Base-by-base conservation (phyloP, 2,329 filamentous ascomycete species). In the Berkeleyomyces rouxiae region DNA sequence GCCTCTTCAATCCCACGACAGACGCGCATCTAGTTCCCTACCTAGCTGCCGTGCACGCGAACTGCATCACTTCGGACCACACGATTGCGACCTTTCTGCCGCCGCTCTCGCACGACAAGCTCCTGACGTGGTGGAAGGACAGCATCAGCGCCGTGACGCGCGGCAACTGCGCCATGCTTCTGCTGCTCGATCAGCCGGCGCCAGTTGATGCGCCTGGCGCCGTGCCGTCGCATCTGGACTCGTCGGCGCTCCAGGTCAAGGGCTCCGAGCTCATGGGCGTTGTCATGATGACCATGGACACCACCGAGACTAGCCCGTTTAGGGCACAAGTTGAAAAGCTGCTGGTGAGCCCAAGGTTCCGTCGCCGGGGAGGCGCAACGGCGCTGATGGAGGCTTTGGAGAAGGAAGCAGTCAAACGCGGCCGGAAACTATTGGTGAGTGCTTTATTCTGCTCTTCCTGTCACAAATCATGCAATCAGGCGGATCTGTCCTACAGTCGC, bases 71-170 rank as follows among this genome's bases (percentile, higher is more conserved):
- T 3, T 73, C 77, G 64, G 81, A 82, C 71, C 74, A 77, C 68
- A 79, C 78, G 66, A 75, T 82, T 43, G 79, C 79, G 36, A 80
- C 77, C 3, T 85, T 85, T 68, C 73, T 82, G 11, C 80, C 81
- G n/a, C 82, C 82, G 0, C 72, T 85, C 42, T 76, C 77, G 58
- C 75, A 81, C 68, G 74, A 77, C 44, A 81, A 80, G 68, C 77
- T 85, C 46, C 72, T 80, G 39, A 67, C 72, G 7, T 84, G 78
- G 75, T 85, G 82, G 82, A 77, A 78, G 67, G 74, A 76, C 31
- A 72, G 76, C 33, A 76, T 80, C 61, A 72, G 75, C 31, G 77
- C 82, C 68, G 74, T 78, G 39, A 70, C 68, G 13, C 69, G 70
- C 13, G 77, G 76, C 33, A 72, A 70, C 11, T 74, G 80, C 10